Base-by-base conservation (phyloP, 75 land plant species). In the Picea sitchensis region DNA sequence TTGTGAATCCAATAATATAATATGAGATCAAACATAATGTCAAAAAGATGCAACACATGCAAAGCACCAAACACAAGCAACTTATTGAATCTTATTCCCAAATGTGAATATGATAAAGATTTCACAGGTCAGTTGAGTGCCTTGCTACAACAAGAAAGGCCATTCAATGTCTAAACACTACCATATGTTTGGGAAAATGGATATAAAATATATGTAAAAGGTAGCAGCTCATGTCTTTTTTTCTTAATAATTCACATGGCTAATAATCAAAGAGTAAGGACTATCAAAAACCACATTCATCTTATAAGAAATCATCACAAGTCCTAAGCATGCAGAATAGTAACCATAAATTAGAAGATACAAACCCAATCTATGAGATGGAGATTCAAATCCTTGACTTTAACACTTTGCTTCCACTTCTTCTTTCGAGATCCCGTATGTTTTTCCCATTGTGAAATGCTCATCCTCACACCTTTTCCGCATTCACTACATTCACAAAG, bases 371-470 rank as follows among this genome's bases (percentile, higher is more conserved):
- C 80, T 44, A 84, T 83, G 72, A 96, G 85, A 65, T 90, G 80
- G 32, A 81, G 14, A 58, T 76, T 79, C 8, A 85, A 62, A 20
- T 76, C 79, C 81, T 91, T 89, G 41, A 94, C 87, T 77, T 84
- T 90, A 73, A 94, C 90, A 69, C 93, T 94, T 61, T 79, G 81
- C 85, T 94, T 94, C 99, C 95, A 96, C 51, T 92, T 94, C 82
- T 92, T 96, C 56, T 91, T 89, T 76, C 84, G 88, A 57, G 83
- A 95, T 11, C 98, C 95, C 23, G 98, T 89, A 73, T 94, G 98
- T 44, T 87, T 81, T 82, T 94, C 95, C 98, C 98, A 96, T 79
- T 91, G 57, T 54, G 76, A 89, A 83, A 81, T 87, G 38, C 86
- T 90, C 63, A 83, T 88, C 23, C 81, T 77, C 74, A 81, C 84